Evolutionary conservation across 176 grass and related monocot species (phyloP).

Genomic region (Cenchrus purpureus): DNA sequence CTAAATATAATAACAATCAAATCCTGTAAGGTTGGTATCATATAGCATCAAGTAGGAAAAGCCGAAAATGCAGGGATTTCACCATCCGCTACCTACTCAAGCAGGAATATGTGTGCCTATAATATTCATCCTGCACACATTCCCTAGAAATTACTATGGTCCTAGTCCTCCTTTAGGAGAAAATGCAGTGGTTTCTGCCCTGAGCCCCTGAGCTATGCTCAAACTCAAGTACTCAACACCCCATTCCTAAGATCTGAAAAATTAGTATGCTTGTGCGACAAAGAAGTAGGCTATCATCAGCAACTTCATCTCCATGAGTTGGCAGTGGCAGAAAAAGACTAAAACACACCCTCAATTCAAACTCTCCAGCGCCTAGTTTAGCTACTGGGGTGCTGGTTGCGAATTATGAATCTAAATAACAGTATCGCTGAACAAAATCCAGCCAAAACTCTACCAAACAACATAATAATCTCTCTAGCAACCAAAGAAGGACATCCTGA

Average conservation of each 20-base stretch:
- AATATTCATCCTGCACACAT: not conserved
- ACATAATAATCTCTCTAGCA: not conserved
- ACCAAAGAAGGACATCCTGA: not conserved
- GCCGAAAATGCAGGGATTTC: not conserved
- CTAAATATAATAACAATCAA: constrained; percentile 52
- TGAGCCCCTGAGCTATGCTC: not conserved
- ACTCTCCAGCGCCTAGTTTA: not conserved
- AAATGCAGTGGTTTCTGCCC: not conserved
- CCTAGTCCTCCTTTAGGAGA: not conserved
- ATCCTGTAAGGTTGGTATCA: not conserved
- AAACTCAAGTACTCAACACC: not conserved
- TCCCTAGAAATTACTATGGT: not conserved
- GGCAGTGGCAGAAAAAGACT: not conserved
- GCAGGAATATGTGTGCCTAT: not conserved
- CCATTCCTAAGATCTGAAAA: not conserved
- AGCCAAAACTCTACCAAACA: not conserved
- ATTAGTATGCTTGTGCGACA: not conserved
- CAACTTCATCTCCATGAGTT: not conserved
- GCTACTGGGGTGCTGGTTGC: not conserved
- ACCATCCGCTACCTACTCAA: not conserved
- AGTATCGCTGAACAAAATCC: not conserved
- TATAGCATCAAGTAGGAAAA: not conserved
- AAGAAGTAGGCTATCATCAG: not conserved
- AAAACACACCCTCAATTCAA: not conserved
- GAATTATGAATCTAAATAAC: not conserved